Conservation (phyloP, 495 filamentous ascomycete species). For the Letharia columbiana region DNA sequence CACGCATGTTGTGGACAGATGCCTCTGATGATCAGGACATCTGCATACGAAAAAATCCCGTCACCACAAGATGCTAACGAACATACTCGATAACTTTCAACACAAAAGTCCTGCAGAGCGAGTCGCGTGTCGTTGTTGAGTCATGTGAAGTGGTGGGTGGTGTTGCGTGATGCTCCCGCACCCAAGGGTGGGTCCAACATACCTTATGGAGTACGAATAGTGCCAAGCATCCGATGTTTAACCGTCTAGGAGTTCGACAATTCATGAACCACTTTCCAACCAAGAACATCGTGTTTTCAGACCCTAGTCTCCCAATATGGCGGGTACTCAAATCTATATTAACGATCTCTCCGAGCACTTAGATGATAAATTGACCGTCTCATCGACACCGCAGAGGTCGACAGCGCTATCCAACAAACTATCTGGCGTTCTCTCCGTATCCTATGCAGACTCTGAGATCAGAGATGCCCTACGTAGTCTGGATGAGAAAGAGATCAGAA, state of each 20-base stretch:
- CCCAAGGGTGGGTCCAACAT: background rate
- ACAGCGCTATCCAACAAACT: conserved; percentile 68
- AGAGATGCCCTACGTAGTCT: conserved; percentile 73
- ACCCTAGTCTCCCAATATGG: conserved; percentile 1
- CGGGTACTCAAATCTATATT: background rate
- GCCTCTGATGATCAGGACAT: conserved; percentile 10
- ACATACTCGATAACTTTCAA: background rate
- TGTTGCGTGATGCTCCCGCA: background rate
- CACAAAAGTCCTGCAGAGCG: background rate
- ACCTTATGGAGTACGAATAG: no score
- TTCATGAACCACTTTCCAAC: no score
- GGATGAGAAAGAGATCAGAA: conserved; percentile 60
- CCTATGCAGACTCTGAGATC: conserved; percentile 88
- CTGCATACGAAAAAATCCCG: background rate
- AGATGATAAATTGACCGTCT: conserved; percentile 14
- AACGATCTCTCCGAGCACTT: conserved; percentile 12
- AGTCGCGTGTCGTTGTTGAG: background rate
- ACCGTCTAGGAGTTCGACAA: background rate
- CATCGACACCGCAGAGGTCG: conserved; percentile 22
- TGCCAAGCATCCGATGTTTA: background rate
- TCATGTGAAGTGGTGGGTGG: background rate
- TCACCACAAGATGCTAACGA: background rate
- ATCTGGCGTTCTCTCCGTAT: conserved; percentile 77
- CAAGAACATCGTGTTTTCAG: background rate
- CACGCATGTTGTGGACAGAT: conserved; percentile 13